Conservation (phyloP, 2,329 filamentous ascomycete species). For the Sordariomycetes sp. region DNA sequence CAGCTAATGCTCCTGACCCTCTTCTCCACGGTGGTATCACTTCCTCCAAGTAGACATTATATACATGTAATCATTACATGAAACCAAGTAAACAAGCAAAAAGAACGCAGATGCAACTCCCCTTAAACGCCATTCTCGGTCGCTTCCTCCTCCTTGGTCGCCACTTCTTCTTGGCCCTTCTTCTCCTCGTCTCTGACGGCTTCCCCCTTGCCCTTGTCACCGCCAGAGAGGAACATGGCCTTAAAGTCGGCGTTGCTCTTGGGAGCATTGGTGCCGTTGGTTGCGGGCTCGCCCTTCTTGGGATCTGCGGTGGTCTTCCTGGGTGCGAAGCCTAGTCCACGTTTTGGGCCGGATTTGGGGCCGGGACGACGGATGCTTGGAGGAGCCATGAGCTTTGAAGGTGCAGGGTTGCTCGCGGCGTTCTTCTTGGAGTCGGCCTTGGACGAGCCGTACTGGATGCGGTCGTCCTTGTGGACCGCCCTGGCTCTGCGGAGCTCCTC, state of each 20-base stretch:
- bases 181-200: constrained; percentile 1
- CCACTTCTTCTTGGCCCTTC: neutral
- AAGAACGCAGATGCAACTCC: too few species aligned
- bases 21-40: too few species aligned
- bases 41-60: too few species aligned
- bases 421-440: constrained; percentile 10
- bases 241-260: constrained; percentile 53
- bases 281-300: constrained; percentile 1
- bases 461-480: constrained; percentile 17
- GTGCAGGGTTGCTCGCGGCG: constrained; percentile 7
- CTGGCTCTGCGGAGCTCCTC: constrained; percentile 46
- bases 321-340: constrained; percentile 30
- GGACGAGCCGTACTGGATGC: constrained; percentile 6
- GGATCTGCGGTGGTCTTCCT: neutral
- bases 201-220: constrained; percentile 6
- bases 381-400: constrained; percentile 30
- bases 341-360: constrained; percentile 26
- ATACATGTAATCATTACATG: too few species aligned
- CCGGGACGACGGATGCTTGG: constrained; percentile 33
- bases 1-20: too few species aligned
- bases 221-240: constrained; percentile 32
- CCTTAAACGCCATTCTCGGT: neutral
- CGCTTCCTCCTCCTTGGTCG: neutral
- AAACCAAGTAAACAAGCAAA: too few species aligned
- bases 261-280: constrained; percentile 16